Conservation (phyloP, 2,329 filamentous ascomycete genomes). For the Chrysoporthe austroafricana region DNA sequence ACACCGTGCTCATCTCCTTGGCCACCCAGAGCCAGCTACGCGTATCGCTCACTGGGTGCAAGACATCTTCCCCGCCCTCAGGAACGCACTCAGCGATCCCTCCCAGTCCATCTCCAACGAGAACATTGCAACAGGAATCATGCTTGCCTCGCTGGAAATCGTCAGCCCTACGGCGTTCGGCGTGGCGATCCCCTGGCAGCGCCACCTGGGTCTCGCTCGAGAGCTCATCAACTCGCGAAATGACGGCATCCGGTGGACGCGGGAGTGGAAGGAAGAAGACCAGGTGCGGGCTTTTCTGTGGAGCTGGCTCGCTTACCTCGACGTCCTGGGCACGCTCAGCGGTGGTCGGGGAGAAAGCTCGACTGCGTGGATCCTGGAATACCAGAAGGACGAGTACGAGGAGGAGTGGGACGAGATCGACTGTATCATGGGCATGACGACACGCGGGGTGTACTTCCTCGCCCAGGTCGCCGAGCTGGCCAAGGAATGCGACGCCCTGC, state of each 20-base stretch:
- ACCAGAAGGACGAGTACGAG: conserved; percentile 54
- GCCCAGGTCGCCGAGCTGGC: conserved; percentile 74
- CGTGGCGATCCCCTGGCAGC: conserved; percentile 80
- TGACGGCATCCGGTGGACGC: conserved; percentile 52
- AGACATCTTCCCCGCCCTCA: conserved; percentile 75
- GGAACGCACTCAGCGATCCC: conserved; percentile 65
- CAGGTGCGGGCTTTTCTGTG: conserved; percentile 74
- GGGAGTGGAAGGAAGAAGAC: conserved; percentile 51
- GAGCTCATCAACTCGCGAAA: conserved; percentile 71
- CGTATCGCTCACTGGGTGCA: conserved; percentile 82
- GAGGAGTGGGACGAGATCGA: conserved; percentile 69
- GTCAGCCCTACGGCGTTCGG: conserved; percentile 82
- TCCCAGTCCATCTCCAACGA: conserved; percentile 69
- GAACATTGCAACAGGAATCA: conserved; percentile 80
- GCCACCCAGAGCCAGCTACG: conserved; percentile 73
- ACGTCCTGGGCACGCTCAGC: conserved; percentile 74
- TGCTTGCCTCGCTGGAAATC: conserved; percentile 83
- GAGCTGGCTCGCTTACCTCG: conserved; percentile 83
- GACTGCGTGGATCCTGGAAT: conserved; percentile 54
- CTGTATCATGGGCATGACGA: conserved; percentile 80
- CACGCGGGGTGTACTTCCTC: conserved; percentile 70
- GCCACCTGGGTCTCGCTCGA: conserved; percentile 75
- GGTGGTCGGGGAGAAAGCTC: conserved; percentile 58
- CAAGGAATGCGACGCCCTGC: conserved; percentile 67
- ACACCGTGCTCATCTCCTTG: conserved; percentile 75